A percentile compares a stretch with the other conserved stretches of the same genome.
These are phyloP conservation scores for Vachellia pachyceras DNA, from an alignment of 306 rosid species.

Conservation along the genomic window DNA sequence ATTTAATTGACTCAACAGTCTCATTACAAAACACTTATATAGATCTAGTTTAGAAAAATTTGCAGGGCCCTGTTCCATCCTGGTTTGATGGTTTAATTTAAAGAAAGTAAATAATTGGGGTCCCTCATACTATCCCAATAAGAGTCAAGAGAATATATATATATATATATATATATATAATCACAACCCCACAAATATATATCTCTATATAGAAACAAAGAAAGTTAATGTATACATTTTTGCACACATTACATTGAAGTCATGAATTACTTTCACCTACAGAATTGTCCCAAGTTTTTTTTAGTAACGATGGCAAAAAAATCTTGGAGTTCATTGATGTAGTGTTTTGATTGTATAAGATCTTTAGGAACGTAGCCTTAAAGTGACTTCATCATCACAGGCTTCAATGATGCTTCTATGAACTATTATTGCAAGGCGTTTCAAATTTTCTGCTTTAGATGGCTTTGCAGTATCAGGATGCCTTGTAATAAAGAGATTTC, in stretches of 20 bases:
- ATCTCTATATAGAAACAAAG: slow-evolving; percentile 8
- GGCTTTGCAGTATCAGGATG: background rate
- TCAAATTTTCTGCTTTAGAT: slow-evolving; percentile 1
- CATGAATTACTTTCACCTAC: slow-evolving; percentile 35
- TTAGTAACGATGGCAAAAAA: slow-evolving; percentile 8
- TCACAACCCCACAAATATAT: background rate
- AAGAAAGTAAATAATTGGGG: slow-evolving; percentile 63
- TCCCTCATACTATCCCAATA: slow-evolving; percentile 53
- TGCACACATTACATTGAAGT: slow-evolving; percentile 47
- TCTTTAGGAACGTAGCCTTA: slow-evolving; percentile 30
- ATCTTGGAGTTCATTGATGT: slow-evolving; percentile 36
- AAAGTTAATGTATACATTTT: slow-evolving; percentile 45
- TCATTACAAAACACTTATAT: slow-evolving; percentile 20
- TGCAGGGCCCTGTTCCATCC: slow-evolving; percentile 63
- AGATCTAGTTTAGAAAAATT: slow-evolving; percentile 57
- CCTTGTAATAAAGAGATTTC: background rate
- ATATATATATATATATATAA: background rate
- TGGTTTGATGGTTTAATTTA: slow-evolving; percentile 42
- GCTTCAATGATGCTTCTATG: slow-evolving; percentile 10
- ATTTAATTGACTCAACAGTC: slow-evolving; percentile 48
- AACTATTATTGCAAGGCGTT: background rate
- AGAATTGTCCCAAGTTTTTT: slow-evolving; percentile 42
- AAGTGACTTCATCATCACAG: slow-evolving; percentile 12
- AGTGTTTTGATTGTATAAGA: slow-evolving; percentile 13
- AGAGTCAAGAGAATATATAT: slow-evolving; percentile 52